Base-by-base conservation (phyloP, 306 rosid genomes). In the Mimosa pudica region DNA sequence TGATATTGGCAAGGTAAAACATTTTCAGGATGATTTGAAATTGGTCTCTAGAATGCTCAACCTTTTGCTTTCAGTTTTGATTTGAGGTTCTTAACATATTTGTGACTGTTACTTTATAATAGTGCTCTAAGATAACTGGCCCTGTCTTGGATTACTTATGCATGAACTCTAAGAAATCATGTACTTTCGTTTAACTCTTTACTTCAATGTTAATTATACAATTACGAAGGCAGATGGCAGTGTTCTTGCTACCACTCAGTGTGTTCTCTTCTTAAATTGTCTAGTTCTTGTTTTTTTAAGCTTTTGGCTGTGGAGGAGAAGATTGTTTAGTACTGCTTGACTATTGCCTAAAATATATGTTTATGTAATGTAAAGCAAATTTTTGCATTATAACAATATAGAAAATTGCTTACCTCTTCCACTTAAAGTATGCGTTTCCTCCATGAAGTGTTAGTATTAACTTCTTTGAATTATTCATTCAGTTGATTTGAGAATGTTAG, bases 1-100 rank as follows among this genome's bases (percentile, higher is more conserved):
- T 71, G 20, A 18, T 75, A 67, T 52, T 65, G 20, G 44, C 71
- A 67, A 49, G 76, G 74, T 24, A 12, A 11, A 74, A 42, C 64
- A 24, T 42, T 64, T 45, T 55, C 73, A 46, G 52, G 48, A 44
- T 32, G 60, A 47, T 68, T 68, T 69, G 74, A 10, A 79, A 17
- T 47, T 12, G 36, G 68, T 17, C 73, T 30, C 12, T 13, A 13
- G 42, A 49, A 14, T 78, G 10, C 55, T 78, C 9, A 7, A 77
- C 51, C 13, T 68, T 14, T 33, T 54, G 16, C 46, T 66, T 68
- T 12, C 47, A 69, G 47, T 38, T 24, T 75, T 38, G 36, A 18
- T 65, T 5, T 33, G 36, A 36, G 75, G 55, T 47, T 70, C 30
- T 48, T 3, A 47, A 48, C 45, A 30, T 49, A 24, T 71, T 48